Evolutionary conservation across 2,329 filamentous ascomycete genomes (phyloP).

Genomic region (Cytospora mali): DNA sequence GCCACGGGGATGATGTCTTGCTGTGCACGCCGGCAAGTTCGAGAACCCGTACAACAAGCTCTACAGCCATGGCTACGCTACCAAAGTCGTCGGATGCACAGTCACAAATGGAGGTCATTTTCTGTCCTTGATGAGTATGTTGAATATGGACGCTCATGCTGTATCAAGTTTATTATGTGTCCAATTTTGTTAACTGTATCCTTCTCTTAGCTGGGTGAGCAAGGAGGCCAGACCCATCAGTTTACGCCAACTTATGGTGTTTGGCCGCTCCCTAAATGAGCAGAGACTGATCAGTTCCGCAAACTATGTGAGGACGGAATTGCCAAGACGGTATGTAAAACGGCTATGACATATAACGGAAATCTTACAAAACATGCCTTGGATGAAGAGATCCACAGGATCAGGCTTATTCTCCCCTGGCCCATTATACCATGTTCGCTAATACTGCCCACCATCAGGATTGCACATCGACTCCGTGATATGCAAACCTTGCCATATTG

Average conservation of each 20-base stretch:
- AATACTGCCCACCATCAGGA: slow-evolving; percentile 48
- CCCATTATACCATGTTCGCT: slow-evolving; percentile 1
- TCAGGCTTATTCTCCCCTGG: neutral
- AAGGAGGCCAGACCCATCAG: slow-evolving; percentile 94
- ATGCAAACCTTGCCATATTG: slow-evolving; percentile 97
- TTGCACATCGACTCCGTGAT: slow-evolving; percentile 92
- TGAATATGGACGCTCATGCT: neutral
- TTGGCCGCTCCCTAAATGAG: slow-evolving; percentile 91
- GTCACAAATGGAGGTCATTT: slow-evolving; percentile 62
- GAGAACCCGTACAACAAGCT: slow-evolving; percentile 9
- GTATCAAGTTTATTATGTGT: slow-evolving; percentile 26
- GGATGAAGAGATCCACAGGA: too few relatives aligned
- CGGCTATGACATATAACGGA: too few relatives aligned
- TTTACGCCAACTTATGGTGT: slow-evolving; percentile 94
- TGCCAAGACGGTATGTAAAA: slow-evolving; percentile 71
- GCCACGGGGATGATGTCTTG: slow-evolving; percentile 5
- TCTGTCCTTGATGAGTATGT: slow-evolving; percentile 66
- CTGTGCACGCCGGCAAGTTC: slow-evolving; percentile 2
- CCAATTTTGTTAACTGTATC: slow-evolving; percentile 21
- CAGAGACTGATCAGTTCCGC: slow-evolving; percentile 87
- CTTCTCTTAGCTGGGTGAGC: slow-evolving; percentile 81
- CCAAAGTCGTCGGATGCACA: slow-evolving; percentile 32
- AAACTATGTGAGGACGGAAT: slow-evolving; percentile 95
- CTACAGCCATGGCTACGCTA: slow-evolving; percentile 19
- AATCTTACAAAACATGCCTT: neutral